Evolutionary conservation across 140 eudicot genomes (phyloP), one percentile per base, ranked within the genome.

Genomic region (Erigeron philadelphicus): DNA sequence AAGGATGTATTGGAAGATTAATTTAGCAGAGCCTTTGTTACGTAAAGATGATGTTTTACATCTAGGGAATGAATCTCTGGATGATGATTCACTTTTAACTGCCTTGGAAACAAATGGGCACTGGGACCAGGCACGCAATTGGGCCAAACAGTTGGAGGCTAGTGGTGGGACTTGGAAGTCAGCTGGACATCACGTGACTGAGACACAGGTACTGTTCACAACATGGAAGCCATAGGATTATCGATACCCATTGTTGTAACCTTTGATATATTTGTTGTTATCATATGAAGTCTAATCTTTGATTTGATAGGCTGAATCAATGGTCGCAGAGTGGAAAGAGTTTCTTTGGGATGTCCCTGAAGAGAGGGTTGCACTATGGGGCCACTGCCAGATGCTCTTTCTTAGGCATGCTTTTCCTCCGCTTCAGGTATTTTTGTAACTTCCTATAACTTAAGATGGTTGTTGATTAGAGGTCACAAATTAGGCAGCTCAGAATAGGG

Each of bases 291-390:
- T 11, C 19, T 8, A 64, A 47, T 64, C 61, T 73, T 73, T 57
- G 38, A 65, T 77, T 55, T 15, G 57, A 66, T 80, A 92, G 98
- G 98, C 98, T 65, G 98, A 88, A 72, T 86, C 96, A 68, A 88
- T 92, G 98, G 98, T 92, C 62, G 84, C 96, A 16, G 98, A 88
- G 73, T 92, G 96, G 98, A 92, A 92, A 76, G 96, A 88, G 68
- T 92, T 88, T 79, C 90, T 92, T 70, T 92, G 98, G 98, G 98
- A 92, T 81, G 96, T 92, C 54, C 93, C 95, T 11, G 98, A 89
- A 76, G 98, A 92, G 81, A 84, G 98, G 76, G 88, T 82, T 76
- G 95, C 98, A 81, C 78, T 92, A 64, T 92, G 98, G 98, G 87
- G 90, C 72, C 98, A 92, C 70, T 92, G 98, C 72, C 98, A 92